Conservation (phyloP, 164 flowering plant genomes). For the Magnolia officinalis region DNA sequence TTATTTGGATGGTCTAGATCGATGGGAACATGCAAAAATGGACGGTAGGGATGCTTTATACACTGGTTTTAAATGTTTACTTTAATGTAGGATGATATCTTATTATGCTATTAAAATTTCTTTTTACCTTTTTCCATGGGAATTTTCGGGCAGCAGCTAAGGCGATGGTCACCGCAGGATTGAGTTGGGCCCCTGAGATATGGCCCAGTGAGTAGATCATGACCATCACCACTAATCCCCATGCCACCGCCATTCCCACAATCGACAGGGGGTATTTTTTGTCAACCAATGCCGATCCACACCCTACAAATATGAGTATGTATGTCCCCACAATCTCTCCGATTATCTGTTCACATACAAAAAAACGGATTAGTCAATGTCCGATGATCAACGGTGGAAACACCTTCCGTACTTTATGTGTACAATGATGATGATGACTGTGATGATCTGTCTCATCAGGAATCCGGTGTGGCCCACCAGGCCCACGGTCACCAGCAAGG, state of each 20-base stretch:
- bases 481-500: too few relatives aligned
- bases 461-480: too few relatives aligned
- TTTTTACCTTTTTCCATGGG: slow-evolving; percentile 36
- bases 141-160: slow-evolving; percentile 36
- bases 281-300: slow-evolving; percentile 30
- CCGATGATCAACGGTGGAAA: too few relatives aligned
- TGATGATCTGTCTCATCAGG: too few relatives aligned
- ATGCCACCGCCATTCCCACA: slow-evolving; percentile 30
- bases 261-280: slow-evolving; percentile 9
- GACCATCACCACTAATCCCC: slow-evolving; percentile 34
- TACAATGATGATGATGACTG: too few relatives aligned
- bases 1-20: too few relatives aligned
- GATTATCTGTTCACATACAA: slow-evolving; percentile 19
- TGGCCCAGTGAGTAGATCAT: slow-evolving; percentile 41
- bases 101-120: too few relatives aligned
- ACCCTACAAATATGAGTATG: slow-evolving; percentile 36
- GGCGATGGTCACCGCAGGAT: slow-evolving; percentile 53
- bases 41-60: too few relatives aligned
- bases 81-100: too few relatives aligned
- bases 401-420: too few relatives aligned
- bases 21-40: too few relatives aligned
- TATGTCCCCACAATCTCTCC: slow-evolving; percentile 42
- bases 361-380: neutral
- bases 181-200: slow-evolving; percentile 53
- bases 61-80: too few relatives aligned